Evolutionary conservation across 495 filamentous ascomycete species (phyloP), one percentile per base, ranked within the genome.

Genomic region (Talaromyces thailandensis): DNA sequence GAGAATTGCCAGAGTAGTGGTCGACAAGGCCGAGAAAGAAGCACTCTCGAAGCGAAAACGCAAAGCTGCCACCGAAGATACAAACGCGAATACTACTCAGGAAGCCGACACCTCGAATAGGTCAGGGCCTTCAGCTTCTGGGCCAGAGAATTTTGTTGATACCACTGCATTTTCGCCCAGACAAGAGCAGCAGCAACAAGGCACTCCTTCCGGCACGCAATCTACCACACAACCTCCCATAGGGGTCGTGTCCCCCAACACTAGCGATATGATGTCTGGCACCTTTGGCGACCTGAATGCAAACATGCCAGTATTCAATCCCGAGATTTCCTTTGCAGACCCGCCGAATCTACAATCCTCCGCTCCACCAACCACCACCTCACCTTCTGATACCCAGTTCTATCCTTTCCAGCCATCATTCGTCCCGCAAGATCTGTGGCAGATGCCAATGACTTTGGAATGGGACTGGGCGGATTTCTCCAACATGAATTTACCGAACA

Each of bases 381-480:
- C 74, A 26, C 73, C 79, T 16, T 72, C 83, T 2, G 69, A 72
- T n/a, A 28, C 12, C 16, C 70, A 71, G 21, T 73, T 80, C 63
- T 71, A 70, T 48, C 75, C 77, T 24, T 92, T 92, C 70, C 91
- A 96, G 69, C 92, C 96, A 65, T 92, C 93, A 1, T 91, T 96
- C 68, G 88, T 98, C 51, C 94, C 94, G n/a, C 92, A 93, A 67
- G 95, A 98, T 78, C 75, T 98, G 58, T 98, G 93, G 89, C 88
- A 92, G 72, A 88, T 96, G 85, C 89, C 92, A 9, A 95, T 96
- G 87, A 94, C 90, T 14, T 82, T 98, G 23, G 95, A 98, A 69
- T 98, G 95, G 95, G 91, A 98, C 69, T 98, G 95, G 94, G 92
- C 91, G 0, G 92, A 96, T 70, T 88, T 94, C 83, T 74, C 76